phyloP scores from a whole-genome alignment of 106 monocot genomes.

The Apostasia ramifera region DNA sequence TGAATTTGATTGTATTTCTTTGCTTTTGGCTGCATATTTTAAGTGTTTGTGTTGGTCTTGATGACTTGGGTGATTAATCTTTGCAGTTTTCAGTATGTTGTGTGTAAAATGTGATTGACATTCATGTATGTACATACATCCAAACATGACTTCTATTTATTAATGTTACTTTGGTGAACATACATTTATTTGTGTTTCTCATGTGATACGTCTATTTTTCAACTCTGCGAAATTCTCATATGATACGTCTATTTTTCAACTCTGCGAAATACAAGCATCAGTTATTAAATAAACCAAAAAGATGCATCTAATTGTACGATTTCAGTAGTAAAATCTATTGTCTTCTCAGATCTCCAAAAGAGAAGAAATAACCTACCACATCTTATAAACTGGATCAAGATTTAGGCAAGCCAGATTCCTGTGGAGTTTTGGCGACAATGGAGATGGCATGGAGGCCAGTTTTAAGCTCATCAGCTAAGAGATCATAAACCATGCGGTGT shows the following conservation, averaged over 20 bases:
- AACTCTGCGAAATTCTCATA: too few relatives aligned
- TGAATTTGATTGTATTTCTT: not conserved
- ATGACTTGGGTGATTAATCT: not conserved
- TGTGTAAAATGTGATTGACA: not conserved
- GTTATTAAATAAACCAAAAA: too few relatives aligned
- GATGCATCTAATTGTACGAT: too few relatives aligned
- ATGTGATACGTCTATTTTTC: too few relatives aligned
- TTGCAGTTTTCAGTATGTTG: not conserved
- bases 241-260: too few relatives aligned
- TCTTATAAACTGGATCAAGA: not conserved
- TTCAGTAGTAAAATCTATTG: too few relatives aligned
- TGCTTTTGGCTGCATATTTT: not conserved
- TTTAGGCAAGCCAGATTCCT: constrained; percentile 40
- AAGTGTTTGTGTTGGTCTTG: not conserved
- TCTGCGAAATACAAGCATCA: too few relatives aligned
- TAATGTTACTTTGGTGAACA: too few relatives aligned
- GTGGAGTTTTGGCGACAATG: constrained; percentile 87
- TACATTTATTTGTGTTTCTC: too few relatives aligned
- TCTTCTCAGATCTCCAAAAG: too few relatives aligned
- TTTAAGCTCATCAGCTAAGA: constrained; percentile 75
- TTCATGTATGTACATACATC: not conserved
- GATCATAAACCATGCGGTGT: constrained; percentile 84
- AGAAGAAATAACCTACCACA: too few relatives aligned
- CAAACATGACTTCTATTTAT: not conserved
- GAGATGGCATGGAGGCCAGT: constrained; percentile 91